Evolutionary conservation across 2,329 filamentous ascomycete genomes (phyloP).

Genomic region (Pseudophaeomoniella oleicola): DNA sequence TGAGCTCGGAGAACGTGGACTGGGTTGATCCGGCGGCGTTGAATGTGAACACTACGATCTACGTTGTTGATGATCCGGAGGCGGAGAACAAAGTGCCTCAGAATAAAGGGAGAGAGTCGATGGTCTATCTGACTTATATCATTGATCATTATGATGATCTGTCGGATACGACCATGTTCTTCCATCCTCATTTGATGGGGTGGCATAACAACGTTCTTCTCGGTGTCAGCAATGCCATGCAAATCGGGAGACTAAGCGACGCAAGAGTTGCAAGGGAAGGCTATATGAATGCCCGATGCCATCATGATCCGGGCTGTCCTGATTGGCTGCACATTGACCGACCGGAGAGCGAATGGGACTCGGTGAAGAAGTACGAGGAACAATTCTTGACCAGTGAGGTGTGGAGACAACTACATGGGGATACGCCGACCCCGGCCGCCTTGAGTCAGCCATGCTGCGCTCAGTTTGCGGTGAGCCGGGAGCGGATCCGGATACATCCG

Average conservation of each 20-base stretch:
- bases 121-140: slow-evolving; percentile 36
- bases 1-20: slow-evolving; percentile 22
- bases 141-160: slow-evolving; percentile 39
- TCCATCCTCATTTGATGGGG: slow-evolving; percentile 32
- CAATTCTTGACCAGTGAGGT: slow-evolving; percentile 16
- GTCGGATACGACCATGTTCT: slow-evolving; percentile 39
- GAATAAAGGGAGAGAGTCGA: slow-evolving; percentile 34
- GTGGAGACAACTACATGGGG: slow-evolving; percentile 16
- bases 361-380: slow-evolving; percentile 15
- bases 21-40: slow-evolving; percentile 24
- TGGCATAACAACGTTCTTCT: slow-evolving; percentile 38
- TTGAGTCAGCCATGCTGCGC: slow-evolving; percentile 40
- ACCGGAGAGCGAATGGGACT: slow-evolving; percentile 10
- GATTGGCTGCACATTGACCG: slow-evolving; percentile 27
- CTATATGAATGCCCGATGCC: slow-evolving; percentile 37
- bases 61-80: slow-evolving; percentile 24
- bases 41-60: slow-evolving; percentile 22
- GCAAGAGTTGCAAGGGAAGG: slow-evolving; percentile 26
- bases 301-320: slow-evolving; percentile 35
- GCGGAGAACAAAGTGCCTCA: slow-evolving; percentile 25
- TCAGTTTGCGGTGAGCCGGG: slow-evolving; percentile 38
- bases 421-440: slow-evolving; percentile 15
- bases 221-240: slow-evolving; percentile 25
- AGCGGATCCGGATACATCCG: slow-evolving; percentile 31
- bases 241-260: slow-evolving; percentile 27